Base-by-base conservation (phyloP, 148 eudicot genomes). In the Vaccinium macrocarpon region DNA sequence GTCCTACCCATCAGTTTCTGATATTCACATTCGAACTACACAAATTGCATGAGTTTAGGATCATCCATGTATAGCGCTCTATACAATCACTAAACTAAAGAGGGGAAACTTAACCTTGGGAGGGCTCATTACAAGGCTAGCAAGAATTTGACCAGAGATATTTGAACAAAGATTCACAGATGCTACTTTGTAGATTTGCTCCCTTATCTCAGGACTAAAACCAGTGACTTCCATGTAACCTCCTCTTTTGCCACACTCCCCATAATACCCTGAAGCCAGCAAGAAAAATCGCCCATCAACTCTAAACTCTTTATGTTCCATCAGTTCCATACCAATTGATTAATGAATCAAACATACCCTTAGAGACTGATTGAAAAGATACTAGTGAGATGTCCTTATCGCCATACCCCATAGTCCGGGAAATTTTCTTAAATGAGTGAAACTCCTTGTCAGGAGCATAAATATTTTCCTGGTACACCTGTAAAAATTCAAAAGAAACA, bases 221-320 rank as follows among this genome's bases (percentile, higher is more conserved):
- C 99, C 99, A 78, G 99, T 93, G 48, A 97, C 90, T 84, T 97
- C 99, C 99, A 97, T 97, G 89, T 95, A 97, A 78, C 99, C 98
- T 88, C 99, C 98, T 86, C 99, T 84, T 88, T 95, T 95, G 29
- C 98, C 99, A 84, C 99, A 97, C 89, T 97, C 99, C 79, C 99
- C 99, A 79, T 97, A 90, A 88, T 92, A 97, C 49, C 99, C 99
- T 97, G 84, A 70, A 73, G 25, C 66, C 86, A 86, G 12, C 57
- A 86, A 80, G 48, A 15, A 78, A 55, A 70, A 11, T 35, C 27
- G 48, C 53, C 75, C 56, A 68, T 78, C 72, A 83, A 80, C 81
- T 21, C 59, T 29, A 78, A 56, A 61, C 35, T 53, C 32, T 72
- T 80, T 82, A 77, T 42, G 46, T 61, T 14, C 57, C 57, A 71